Conservation (phyloP, 2,329 filamentous ascomycete genomes). For the Colletotrichum godetiae region DNA sequence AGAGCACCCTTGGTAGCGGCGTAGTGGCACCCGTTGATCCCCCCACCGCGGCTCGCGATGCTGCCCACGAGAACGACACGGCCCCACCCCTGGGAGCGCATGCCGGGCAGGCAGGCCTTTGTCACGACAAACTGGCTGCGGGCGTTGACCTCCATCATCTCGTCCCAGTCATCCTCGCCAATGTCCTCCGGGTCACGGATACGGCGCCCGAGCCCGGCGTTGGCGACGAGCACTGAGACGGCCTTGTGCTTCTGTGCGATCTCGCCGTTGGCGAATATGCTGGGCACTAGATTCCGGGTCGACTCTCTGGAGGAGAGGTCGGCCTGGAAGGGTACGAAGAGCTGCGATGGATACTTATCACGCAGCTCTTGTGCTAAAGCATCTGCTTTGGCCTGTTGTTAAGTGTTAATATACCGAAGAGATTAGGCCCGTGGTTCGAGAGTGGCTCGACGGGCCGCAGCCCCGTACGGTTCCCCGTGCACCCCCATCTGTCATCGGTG, state of each 20-base stretch:
- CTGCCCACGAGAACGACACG: slow-evolving; percentile 47
- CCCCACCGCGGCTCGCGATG: slow-evolving; percentile 46
- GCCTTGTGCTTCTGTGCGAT: slow-evolving; percentile 40
- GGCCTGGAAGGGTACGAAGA: slow-evolving; percentile 42
- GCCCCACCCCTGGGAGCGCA: slow-evolving; percentile 47
- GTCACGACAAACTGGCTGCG: slow-evolving; percentile 49
- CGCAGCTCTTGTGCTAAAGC: slow-evolving; percentile 42
- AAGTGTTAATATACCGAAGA: not conserved
- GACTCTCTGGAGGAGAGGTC: slow-evolving; percentile 44
- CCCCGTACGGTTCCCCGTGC: not conserved
- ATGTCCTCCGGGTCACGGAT: slow-evolving; percentile 48
- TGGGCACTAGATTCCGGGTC: slow-evolving; percentile 40
- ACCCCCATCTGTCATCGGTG: not conserved
- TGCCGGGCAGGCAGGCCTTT: slow-evolving; percentile 44
- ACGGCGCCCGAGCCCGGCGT: slow-evolving; percentile 46
- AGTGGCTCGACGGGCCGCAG: too few relatives aligned
- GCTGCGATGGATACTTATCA: slow-evolving; percentile 40
- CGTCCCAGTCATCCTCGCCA: slow-evolving; percentile 49
- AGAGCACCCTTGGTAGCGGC: slow-evolving; percentile 47
- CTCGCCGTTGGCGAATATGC: slow-evolving; percentile 35
- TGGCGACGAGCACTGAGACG: slow-evolving; percentile 46
- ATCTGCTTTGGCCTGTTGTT: slow-evolving; percentile 44
- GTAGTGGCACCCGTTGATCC: slow-evolving; percentile 50
- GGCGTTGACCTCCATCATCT: slow-evolving; percentile 48
- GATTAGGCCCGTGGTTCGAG: not conserved